Base-by-base conservation (phyloP, 2,329 filamentous ascomycete species). In the Tolypocladium capitatum region DNA sequence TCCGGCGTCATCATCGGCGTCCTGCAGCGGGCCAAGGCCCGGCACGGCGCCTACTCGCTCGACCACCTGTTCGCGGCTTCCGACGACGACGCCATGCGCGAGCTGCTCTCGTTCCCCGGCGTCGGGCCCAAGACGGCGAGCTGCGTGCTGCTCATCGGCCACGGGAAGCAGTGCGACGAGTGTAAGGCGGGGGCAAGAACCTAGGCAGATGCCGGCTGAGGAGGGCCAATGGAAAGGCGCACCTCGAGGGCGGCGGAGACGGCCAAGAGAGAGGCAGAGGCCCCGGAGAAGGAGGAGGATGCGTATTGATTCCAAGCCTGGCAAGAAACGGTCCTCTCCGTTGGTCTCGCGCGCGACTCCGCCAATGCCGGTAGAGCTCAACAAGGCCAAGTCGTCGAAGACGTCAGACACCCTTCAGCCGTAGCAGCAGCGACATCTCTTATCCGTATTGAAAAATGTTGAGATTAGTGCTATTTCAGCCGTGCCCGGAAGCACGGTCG, bases 1-100 rank as follows among this genome's bases (percentile, higher is more conserved):
- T 84, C 80, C 58, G 81, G 76, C 49, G 78, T 81, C 55, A 86
- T 91, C 55, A 78, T 89, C 53, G 64, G 67, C 33, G 82, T 88
- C 46, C 67, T 91, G 56, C 67, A 74, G 43, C 81, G 86, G 58
- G 83, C 81, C 34, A 70, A 76, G 46, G 60, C 54, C 21, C 55
- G 56, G 30, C 61, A 71, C 56, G 70, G 69, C 4, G 41, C 20
- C 1, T 73, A 72, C 54, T 70, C 69, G 16, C 64, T 77, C 2
- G 71, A 78, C 48, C 70, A 75, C 54, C 60, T 78, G 13, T 71
- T 73, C 43, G 51, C 54, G 6, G 58, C 60, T 10, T 58, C 58
- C 2, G 65, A 72, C 54, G 68, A 69, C 8, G 72, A 71, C 8
- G 72, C 69, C 38, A 75, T 76, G 70, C 57, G 59, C 38, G 71